Base-by-base conservation (phyloP, 208 protist species). In the Angomonas desouzai region DNA sequence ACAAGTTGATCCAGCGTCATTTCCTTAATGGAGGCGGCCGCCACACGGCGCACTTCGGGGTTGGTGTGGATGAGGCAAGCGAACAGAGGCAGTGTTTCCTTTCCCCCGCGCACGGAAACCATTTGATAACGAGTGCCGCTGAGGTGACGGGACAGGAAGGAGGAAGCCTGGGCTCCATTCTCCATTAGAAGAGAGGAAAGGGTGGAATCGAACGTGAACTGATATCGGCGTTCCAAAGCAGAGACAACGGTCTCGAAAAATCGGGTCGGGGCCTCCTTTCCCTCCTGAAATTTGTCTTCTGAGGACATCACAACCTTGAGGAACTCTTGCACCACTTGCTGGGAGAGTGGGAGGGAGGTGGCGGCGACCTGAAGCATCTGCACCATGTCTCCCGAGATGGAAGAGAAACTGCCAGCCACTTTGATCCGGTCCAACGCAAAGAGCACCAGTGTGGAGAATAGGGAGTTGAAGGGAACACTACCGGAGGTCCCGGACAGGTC, bases 31-130 rank as follows among this genome's bases (percentile, higher is more conserved):
- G 74, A 72, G 49, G 64, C 61, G 13, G 78, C 76, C 3, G 79
- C 89, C 48, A 87, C 32, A 43, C 67, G 65, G 6, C 85, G 83
- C 57, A 92, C 84, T 59, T 83, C 79, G 0, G 81, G 59, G 36
- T 85, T 64, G 25, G 83, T 72, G 70, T 95, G 89, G 22, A 92
- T 65, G 30, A 95, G 66, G 60, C 89, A 95, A 0, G 86, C 74
- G 48, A 92, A 92, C 9, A 95, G 71, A 13, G 89, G 89, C 58
- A 95, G 72, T 30, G 71, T 74, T 64, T 83, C 79, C 16, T 61
- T 64, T 13, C 47, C 62, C 38, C 33, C 16, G 48, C 58, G 28
- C 33, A 94, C 78, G 34, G 81, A 72, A 20, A 94, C 61, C 67
- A 88, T 66, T 68, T 81, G 69, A 68, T 91, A 94, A 6, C 83